Evolutionary conservation across 164 flowering plant species (phyloP), one percentile per base, ranked within the genome.

Genomic region (Kingdonia uniflora): DNA sequence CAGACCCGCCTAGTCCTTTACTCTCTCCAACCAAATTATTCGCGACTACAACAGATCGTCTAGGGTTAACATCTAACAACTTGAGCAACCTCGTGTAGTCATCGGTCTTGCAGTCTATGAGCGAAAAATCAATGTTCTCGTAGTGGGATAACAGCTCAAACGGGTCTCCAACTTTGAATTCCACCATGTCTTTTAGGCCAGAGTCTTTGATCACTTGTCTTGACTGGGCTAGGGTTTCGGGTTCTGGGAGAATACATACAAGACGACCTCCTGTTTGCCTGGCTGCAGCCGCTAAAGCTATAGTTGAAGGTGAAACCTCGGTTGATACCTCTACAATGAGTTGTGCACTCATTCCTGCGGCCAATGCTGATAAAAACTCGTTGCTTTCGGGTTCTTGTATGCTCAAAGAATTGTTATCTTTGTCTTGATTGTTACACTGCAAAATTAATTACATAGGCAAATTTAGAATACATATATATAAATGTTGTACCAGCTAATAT

Each of bases 241-340:
- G 58, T 39, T 75, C 73, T 12, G 80, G 80, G 20, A 74, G 68
- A 24, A 81, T 81, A 63, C 84, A 81, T 10, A 79, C 75, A 4
- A 81, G 66, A 33, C 65, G 72, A 12, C 84, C 84, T 2, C 87
- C 87, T 0, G 84, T 75, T 25, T 77, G 82, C 29, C 70, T 60
- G 14, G 87, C 82, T 1, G 84, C 84, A 5, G 79, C 78, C 20
- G 79, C 87, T 25, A 81, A 55, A 40, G 82, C 82, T 45, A 81
- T 58, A n/a, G 84, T 79, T 1, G 74, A 71, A 12, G 70, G 62
- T 0, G 81, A 73, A 6, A 63, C 78, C 0, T 62, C 58, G 1
- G 68, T 54, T 2, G 83, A 56, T 19, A 81, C 71, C 51, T 81
- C 81, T 2, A 81, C 81, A 1, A 81, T 76, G 44, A 79, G 71